These are phyloP conservation scores for Colletotrichum sp. DNA, from an alignment of 2,329 filamentous ascomycete species.

Conservation along the genomic window DNA sequence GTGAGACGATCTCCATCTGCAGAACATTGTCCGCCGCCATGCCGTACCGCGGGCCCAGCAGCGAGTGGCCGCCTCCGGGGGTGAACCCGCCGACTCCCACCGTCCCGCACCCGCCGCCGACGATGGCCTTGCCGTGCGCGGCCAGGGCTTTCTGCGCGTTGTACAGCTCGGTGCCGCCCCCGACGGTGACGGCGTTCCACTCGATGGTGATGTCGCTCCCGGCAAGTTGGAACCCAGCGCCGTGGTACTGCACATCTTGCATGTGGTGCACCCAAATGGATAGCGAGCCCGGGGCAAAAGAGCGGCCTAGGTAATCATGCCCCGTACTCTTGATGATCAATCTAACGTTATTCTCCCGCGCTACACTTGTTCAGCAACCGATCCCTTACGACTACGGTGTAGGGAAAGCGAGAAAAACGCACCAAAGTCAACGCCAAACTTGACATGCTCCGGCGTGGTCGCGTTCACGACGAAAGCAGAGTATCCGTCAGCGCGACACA, in stretches of 20 bases:
- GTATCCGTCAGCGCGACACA: slow-evolving; percentile 39
- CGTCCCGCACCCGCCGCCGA: slow-evolving; percentile 59
- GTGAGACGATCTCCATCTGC: slow-evolving; percentile 61
- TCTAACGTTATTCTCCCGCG: slow-evolving; percentile 43
- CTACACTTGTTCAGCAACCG: slow-evolving; percentile 9
- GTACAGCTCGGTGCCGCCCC: slow-evolving; percentile 56
- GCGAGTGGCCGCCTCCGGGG: slow-evolving; percentile 65
- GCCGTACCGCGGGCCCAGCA: slow-evolving; percentile 58
- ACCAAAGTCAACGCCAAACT: slow-evolving; percentile 48
- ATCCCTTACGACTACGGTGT: neutral
- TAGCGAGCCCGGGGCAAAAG: slow-evolving; percentile 53
- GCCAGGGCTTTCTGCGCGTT: slow-evolving; percentile 52
- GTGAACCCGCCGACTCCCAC: slow-evolving; percentile 67
- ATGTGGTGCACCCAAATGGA: slow-evolving; percentile 57
- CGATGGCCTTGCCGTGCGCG: slow-evolving; percentile 49
- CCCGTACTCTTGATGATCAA: slow-evolving; percentile 45
- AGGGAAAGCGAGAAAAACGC: neutral
- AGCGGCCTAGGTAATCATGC: slow-evolving; percentile 50
- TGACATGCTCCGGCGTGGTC: slow-evolving; percentile 35
- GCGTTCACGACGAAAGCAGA: slow-evolving; percentile 41
- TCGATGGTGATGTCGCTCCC: neutral
- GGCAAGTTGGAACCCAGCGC: neutral
- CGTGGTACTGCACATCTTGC: neutral
- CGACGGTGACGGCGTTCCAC: slow-evolving; percentile 55
- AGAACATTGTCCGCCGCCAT: slow-evolving; percentile 68